Evolutionary conservation across 129 eudicot genomes (phyloP), one percentile per base, ranked within the genome.

Genomic region (Flaveria bidentis): DNA sequence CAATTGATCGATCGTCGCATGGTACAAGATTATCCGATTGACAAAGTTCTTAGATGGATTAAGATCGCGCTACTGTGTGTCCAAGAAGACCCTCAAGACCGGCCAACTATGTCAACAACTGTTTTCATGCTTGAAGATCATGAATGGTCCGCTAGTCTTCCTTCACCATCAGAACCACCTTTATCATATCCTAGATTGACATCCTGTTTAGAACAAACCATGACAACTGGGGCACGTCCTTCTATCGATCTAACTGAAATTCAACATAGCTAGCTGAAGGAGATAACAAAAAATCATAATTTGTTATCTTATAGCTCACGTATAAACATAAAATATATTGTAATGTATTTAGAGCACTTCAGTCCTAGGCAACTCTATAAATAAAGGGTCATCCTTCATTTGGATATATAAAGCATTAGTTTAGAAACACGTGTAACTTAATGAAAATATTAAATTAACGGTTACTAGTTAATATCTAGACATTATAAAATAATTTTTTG

Each of bases 101-200:
- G 85, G 23, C 87, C 87, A 16, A 80, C 85, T 13, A 84, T 84
- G 82, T 66, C 75, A 14, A 41, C 79, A 1, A 80, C 76, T n/a
- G 85, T 72, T 30, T 46, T 76, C 51, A 76, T 80, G 85, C 84
- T 84, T 0, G 79, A 76, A 49, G 75, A 79, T 47, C 75, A 74
- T 26, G 28, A 26, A 67, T 55, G 75, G 79, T 44, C 71, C 4
- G 0, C 65, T 5, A 80, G 49, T 67, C 80, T 81, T 74, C 71
- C 84, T 2, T 14, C 25, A 5, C 84, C 84, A 45, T 72, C 47
- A 11, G 80, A 74, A 50, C 84, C 76, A 2, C 84, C 84, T 17
- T 22, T 74, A 52, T 68, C 80, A 0, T 69, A 67, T 17, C 65
- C 56, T 44, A 66, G 78, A 72, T 80, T 74, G 41, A 61, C 42